Evolutionary conservation across 1,284 basidiomycete species (phyloP), one percentile per base, ranked within the genome.

Genomic region (Phellopilus nigrolimitatus): DNA sequence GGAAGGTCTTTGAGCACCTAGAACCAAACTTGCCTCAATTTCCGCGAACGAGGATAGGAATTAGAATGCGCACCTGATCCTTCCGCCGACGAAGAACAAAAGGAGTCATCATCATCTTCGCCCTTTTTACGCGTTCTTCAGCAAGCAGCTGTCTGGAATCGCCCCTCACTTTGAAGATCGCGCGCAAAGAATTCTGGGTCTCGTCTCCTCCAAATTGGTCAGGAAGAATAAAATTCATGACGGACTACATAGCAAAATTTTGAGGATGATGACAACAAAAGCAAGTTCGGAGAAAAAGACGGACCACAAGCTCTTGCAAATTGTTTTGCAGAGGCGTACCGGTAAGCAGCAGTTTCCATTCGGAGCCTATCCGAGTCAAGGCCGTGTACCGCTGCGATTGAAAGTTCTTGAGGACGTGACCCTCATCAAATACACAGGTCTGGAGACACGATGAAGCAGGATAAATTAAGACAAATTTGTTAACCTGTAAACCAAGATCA

Each of bases 41-140:
- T 22, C n/a, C n/a, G n/a, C n/a, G n/a, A n/a, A n/a, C 34, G 41
- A 40, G 45, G 38, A 40, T 3, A 55, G 49, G 8, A 48, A 40
- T 48, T 28, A 22, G 3, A 30, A 59, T 70, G 47, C 22, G 34
- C 57, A 83, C 88, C 71, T 93, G 89, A 57, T 94, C 91, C 70
- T 99, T 99, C 58, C 95, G 82, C 43, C 97, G 80, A 19, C 97
- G 88, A 17, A 99, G 78, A 24, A 99, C 95, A 65, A 99, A 99
- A 0, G 97, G 97, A 13, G 91, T 95, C 86, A 99, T 94, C 94
- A 99, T 97, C 66, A 90, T 93, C 71, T 98, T 97, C 4, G 97
- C 97, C 51, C 95, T 74, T 44, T 92, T 90, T 22, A 97, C 89
- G 41, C 95, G 84, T 65, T 94, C 88, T 64, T 91, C 84, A 4